Conservation (phyloP, 441 rosid species). For the Euphorbia schlechtendalii region DNA sequence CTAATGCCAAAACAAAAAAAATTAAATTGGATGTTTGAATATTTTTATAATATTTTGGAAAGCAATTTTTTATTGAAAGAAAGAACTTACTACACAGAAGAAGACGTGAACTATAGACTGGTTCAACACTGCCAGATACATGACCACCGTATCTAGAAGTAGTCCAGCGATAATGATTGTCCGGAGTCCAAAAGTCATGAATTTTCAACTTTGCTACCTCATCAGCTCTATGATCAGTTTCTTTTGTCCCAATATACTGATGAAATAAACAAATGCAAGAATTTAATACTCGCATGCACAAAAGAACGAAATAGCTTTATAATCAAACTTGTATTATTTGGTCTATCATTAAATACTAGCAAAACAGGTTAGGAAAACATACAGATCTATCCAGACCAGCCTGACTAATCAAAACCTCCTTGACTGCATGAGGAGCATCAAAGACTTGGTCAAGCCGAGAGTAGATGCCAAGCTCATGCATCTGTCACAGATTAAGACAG, state of each 20-base stretch:
- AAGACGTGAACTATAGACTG: conserved; percentile 68
- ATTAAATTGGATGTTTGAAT: conserved; percentile 2
- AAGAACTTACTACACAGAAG: conserved; percentile 50
- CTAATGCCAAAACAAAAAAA: conserved; percentile 25
- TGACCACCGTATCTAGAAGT: conserved; percentile 81
- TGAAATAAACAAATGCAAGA: conserved; percentile 15
- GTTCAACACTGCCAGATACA: conserved; percentile 65
- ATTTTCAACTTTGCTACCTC: conserved; percentile 58
- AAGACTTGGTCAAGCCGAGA: conserved; percentile 85
- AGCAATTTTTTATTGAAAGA: conserved; percentile 6
- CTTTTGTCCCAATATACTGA: conserved; percentile 79
- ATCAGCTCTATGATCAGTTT: conserved; percentile 83
- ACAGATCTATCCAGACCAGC: conserved; percentile 65
- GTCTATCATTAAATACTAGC: conserved; percentile 2
- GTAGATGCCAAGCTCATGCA: conserved; percentile 67
- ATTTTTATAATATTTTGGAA: conserved; percentile 2
- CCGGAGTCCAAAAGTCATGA: conserved; percentile 96
- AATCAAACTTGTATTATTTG: not conserved
- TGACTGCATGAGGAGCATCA: conserved; percentile 85
- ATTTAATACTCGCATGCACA: not conserved
- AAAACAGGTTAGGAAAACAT: conserved; percentile 27
- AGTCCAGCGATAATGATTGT: conserved; percentile 85
- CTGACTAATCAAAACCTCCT: conserved; percentile 80
- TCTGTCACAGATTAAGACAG: conserved; percentile 30
- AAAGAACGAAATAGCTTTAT: not conserved